Percentiles rank a stretch among this genome's conserved stretches.
These are phyloP conservation scores for Suillus subalutaceus DNA, from an alignment of 768 basidiomycete genomes.

Conservation along the genomic window DNA sequence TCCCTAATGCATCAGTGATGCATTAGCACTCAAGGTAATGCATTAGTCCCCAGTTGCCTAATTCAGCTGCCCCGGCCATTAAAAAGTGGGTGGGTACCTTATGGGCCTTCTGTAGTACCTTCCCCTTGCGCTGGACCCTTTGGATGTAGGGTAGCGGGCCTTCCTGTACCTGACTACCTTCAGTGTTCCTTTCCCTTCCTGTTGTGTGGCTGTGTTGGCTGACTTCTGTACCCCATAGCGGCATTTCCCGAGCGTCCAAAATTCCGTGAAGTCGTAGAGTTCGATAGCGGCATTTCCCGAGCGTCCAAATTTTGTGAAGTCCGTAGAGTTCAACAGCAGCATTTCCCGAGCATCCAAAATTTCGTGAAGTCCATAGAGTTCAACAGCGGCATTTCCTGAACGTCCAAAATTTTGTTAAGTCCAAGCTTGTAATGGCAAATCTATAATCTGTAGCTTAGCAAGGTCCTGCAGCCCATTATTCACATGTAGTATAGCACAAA, in stretches of 20 bases:
- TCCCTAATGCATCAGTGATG: not conserved
- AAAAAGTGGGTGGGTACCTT: slow-evolving; percentile 1
- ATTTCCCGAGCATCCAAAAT: not conserved
- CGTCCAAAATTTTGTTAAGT: not conserved
- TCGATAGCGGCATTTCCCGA: not conserved
- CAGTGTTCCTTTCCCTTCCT: too few relatives aligned
- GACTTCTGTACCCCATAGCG: too few relatives aligned
- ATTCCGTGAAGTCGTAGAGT: too few relatives aligned
- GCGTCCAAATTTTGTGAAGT: too few relatives aligned
- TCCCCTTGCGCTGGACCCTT: not conserved
- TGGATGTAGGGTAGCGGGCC: slow-evolving; percentile 1
- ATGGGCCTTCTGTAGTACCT: slow-evolving; percentile 2
- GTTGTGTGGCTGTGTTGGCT: too few relatives aligned
- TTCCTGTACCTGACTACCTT: not conserved
- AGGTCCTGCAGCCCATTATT: too few relatives aligned
- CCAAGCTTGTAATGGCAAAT: not conserved
- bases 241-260: too few relatives aligned
- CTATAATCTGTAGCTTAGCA: not conserved
- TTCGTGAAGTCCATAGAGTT: not conserved
- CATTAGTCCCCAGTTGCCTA: not conserved
- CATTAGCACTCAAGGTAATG: not conserved
- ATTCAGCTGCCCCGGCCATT: not conserved
- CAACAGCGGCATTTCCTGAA: not conserved
- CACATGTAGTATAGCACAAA: too few relatives aligned
- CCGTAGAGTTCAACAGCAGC: not conserved